phyloP scores from a whole-genome alignment of 2,329 filamentous ascomycete species.

The Stemphylium lycopersici region DNA sequence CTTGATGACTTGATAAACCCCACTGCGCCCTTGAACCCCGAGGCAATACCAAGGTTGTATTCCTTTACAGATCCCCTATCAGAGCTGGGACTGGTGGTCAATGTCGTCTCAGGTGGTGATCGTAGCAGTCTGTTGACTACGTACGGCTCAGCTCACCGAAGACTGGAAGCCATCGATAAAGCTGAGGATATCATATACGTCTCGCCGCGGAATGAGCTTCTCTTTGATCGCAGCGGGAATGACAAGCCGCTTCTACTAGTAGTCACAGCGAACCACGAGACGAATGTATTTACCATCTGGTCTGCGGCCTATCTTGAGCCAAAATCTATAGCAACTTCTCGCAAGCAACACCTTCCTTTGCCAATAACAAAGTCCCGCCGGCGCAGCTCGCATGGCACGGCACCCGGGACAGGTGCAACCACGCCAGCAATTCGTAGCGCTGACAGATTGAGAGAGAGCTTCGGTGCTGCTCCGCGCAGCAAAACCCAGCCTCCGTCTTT shows the following conservation, averaged over 20 bases:
- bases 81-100: slow-evolving; percentile 82
- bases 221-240: slow-evolving; percentile 53
- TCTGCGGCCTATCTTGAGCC: slow-evolving; percentile 76
- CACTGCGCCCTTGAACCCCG: slow-evolving; percentile 32
- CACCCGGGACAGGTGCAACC: slow-evolving; percentile 72
- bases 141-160: slow-evolving; percentile 42
- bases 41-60: slow-evolving; percentile 76
- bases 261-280: slow-evolving; percentile 79
- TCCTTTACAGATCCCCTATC: slow-evolving; percentile 84
- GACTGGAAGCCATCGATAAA: slow-evolving; percentile 69
- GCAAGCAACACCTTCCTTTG: slow-evolving; percentile 48
- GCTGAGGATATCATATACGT: slow-evolving; percentile 86
- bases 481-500: slow-evolving; percentile 52
- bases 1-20: slow-evolving; percentile 41
- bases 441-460: slow-evolving; percentile 75
- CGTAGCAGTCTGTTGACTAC: slow-evolving; percentile 37
- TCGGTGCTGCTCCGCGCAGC: slow-evolving; percentile 62
- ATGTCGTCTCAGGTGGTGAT: slow-evolving; percentile 37
- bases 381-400: slow-evolving; percentile 64
- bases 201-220: slow-evolving; percentile 67
- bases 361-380: slow-evolving; percentile 61
- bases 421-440: slow-evolving; percentile 72
- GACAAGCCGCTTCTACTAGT: slow-evolving; percentile 68
- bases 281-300: slow-evolving; percentile 83
- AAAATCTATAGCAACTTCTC: slow-evolving; percentile 57